Base-by-base conservation (phyloP, 805 yeast genomes). In the Sugiyamaella marilandica region DNA sequence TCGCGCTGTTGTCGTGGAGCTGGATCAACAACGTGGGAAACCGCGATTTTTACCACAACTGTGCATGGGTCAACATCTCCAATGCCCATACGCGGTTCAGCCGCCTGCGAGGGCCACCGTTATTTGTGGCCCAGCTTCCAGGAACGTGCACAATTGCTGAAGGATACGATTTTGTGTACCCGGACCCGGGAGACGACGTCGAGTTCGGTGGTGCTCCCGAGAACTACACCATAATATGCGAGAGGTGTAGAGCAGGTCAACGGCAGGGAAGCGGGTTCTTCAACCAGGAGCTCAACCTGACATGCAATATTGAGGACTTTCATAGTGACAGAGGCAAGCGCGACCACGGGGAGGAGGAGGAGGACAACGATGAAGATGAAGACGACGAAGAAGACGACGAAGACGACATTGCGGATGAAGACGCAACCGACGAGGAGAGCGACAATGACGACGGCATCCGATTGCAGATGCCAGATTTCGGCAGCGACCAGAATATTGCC, bases 1-100 rank as follows among this genome's bases (percentile, higher is more conserved):
- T 49, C 19, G 63, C 63, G 10, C 50, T 60, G 13, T 32, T 60
- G 16, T 50, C 61, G 1, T 60, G 63, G 63, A 48, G 52, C 16
- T 60, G 63, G 63, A 57, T 60, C n/a, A 49, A 41, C 37, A 43
- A 54, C 24, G 47, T 49, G 16, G 63, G 63, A 1, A 58, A 59
- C 45, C 55, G 63, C 8, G 62, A 59, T 35, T 51, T 54, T 18
- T 59, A 59, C 33, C 61, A 58, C 33, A 59, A 59, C 41, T 59
- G 62, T 34, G 62, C 62, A 5, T 59, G 62, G 62, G 57, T 59
- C 10, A 50, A 54, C 24, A 52, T 59, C 29, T 34, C 39, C 29
- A 58, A 58, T 44, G 7, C 29, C 3, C 29, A 24, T 24, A 19
- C 14, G 35, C 21, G 14, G 46, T 16, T 13, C 45, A 51, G 13